Conservation (phyloP, 2,329 filamentous ascomycete species). For the Hymenoscyphus occultus region DNA sequence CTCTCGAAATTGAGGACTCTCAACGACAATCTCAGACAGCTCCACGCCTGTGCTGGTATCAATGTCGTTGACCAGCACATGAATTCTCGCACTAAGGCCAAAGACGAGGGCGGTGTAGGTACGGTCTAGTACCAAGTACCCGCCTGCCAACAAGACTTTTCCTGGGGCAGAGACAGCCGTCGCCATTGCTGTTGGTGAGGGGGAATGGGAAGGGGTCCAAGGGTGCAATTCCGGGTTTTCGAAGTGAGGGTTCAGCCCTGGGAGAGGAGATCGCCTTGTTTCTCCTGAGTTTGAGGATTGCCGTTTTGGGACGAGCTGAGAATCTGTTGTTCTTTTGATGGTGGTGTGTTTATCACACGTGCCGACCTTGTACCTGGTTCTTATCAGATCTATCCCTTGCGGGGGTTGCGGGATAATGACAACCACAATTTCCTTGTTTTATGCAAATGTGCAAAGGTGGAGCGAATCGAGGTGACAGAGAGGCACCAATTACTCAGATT, state of each 20-base stretch:
- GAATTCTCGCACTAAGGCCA: slow-evolving; percentile 65
- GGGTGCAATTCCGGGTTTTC: background rate
- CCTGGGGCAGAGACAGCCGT: slow-evolving; percentile 78
- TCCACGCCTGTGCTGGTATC: slow-evolving; percentile 61
- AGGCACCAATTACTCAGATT: background rate
- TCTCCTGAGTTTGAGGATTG: background rate
- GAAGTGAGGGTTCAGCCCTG: slow-evolving; percentile 1
- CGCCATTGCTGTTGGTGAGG: slow-evolving; percentile 14
- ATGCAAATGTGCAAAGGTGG: background rate
- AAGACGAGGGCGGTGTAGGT: slow-evolving; percentile 75
- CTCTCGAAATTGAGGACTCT: slow-evolving; percentile 85
- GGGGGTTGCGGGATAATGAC: background rate
- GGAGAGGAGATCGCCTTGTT: background rate
- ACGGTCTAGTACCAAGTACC: slow-evolving; percentile 90
- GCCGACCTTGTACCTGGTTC: slow-evolving; percentile 3
- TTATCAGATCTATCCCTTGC: background rate
- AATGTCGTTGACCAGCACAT: slow-evolving; percentile 58
- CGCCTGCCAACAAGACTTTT: slow-evolving; percentile 91
- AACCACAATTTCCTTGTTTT: slow-evolving; percentile 5
- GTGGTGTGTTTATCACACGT: background rate
- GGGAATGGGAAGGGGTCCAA: background rate
- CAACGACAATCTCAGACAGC: slow-evolving; percentile 73
- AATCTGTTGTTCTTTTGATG: slow-evolving; percentile 5
- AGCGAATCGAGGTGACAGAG: background rate
- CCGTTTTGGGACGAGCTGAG: background rate